phyloP scores from a whole-genome alignment of 495 filamentous ascomycete genomes.

The Xylaria castorea region DNA sequence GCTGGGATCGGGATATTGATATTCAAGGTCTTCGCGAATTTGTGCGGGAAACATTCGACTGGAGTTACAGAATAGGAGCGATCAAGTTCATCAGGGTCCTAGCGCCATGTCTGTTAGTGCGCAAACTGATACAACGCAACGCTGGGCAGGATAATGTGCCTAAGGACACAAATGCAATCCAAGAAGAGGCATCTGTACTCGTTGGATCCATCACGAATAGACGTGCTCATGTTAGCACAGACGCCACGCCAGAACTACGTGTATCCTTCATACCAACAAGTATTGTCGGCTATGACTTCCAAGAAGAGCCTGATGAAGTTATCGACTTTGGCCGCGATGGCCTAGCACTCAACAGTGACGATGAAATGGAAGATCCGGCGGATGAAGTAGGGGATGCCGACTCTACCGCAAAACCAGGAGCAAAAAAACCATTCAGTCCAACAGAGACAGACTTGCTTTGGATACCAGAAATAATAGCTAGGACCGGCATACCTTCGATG shows the following conservation, averaged over 20 bases:
- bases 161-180: constrained; percentile 48
- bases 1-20: constrained; percentile 73
- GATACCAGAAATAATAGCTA: constrained; percentile 76
- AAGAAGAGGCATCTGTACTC: constrained; percentile 55
- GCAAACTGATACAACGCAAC: constrained; percentile 61
- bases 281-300: constrained; percentile 78
- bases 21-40: constrained; percentile 72
- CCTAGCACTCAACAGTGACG: constrained; percentile 59
- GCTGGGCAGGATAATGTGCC: constrained; percentile 29
- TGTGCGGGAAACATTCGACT: constrained; percentile 81
- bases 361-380: constrained; percentile 62
- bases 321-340: constrained; percentile 57
- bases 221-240: constrained; percentile 74
- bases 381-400: constrained; percentile 44
- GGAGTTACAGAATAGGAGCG: constrained; percentile 78
- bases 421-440: constrained; percentile 65
- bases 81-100: constrained; percentile 83
- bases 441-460: constrained; percentile 75
- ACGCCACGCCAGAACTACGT: constrained; percentile 76
- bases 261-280: constrained; percentile 77
- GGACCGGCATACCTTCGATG: constrained; percentile 72
- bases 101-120: constrained; percentile 76
- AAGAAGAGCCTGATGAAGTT: constrained; percentile 67
- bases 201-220: constrained; percentile 68
- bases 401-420: constrained; percentile 36